Evolutionary conservation across 2,329 filamentous ascomycete species (phyloP).

Genomic region (Didymosphaeria variabile): DNA sequence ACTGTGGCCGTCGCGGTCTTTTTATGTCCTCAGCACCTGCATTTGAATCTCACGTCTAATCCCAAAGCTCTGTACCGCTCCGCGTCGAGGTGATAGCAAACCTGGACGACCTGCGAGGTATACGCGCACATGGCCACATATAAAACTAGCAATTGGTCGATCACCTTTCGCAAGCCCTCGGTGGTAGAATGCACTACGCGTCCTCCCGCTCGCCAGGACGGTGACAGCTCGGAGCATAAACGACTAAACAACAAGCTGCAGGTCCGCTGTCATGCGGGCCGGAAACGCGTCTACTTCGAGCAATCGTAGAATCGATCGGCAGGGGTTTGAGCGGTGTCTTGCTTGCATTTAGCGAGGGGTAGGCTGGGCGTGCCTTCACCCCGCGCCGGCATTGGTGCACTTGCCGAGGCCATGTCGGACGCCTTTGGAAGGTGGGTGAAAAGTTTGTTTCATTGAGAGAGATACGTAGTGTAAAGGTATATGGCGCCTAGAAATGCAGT

Average conservation of each 20-base stretch:
- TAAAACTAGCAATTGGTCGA: not conserved
- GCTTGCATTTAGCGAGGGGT: not conserved
- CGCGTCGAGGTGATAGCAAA: not conserved
- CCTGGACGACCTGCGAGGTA: too few relatives aligned
- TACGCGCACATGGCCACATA: not conserved
- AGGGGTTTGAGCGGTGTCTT: slow-evolving; percentile 1
- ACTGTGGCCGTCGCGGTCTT: not conserved
- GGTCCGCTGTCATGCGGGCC: slow-evolving; percentile 6
- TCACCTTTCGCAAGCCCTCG: not conserved
- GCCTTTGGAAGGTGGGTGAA: slow-evolving; percentile 17
- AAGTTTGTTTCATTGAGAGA: slow-evolving; percentile 1
- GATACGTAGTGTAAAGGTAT: not conserved
- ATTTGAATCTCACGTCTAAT: not conserved
- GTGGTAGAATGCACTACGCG: not conserved
- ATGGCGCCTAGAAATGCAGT: not conserved
- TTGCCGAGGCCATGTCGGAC: not conserved
- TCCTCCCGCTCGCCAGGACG: slow-evolving; percentile 10
- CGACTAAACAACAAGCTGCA: not conserved
- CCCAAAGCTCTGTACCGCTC: not conserved
- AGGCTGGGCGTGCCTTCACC: slow-evolving; percentile 18
- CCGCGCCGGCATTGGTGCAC: slow-evolving; percentile 21
- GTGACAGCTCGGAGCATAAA: not conserved
- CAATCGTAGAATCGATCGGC: not conserved
- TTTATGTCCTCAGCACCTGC: not conserved
- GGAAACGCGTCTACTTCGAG: slow-evolving; percentile 6